A percentile compares a stretch with the other conserved stretches of the same genome.
Evolutionary conservation across 805 yeast genomes (phyloP).

Genomic region (Cyberlindnera amylophila): DNA sequence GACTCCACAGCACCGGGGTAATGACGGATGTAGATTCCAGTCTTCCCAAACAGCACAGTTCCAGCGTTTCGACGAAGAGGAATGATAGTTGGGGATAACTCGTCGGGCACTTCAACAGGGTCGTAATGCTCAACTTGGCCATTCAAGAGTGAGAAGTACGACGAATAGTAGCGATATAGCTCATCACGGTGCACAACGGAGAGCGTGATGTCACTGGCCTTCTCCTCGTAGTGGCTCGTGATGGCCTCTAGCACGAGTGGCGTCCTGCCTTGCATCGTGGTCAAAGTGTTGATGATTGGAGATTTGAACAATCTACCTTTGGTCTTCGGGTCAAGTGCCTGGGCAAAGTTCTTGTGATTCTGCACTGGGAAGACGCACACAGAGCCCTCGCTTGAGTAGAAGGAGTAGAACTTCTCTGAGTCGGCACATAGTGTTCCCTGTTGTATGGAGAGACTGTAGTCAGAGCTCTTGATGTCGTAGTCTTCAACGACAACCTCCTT

Average conservation of each 20-base stretch:
- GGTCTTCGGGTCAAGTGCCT: conserved; percentile 8
- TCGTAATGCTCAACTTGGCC: conserved; percentile 3
- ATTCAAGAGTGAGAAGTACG: conserved; percentile 10
- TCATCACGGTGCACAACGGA: conserved; percentile 19
- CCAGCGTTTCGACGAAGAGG: conserved; percentile 11
- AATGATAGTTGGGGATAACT: conserved; percentile 8
- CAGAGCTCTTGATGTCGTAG: conserved; percentile 10
- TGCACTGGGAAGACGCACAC: conserved; percentile 11
- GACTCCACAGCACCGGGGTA: conserved; percentile 4
- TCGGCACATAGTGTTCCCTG: conserved; percentile 17
- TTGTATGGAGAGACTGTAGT: conserved; percentile 8
- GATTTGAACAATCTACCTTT: conserved; percentile 12
- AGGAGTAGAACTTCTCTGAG: conserved; percentile 10
- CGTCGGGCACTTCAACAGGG: conserved; percentile 11
- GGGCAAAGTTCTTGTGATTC: conserved; percentile 15
- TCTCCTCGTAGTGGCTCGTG: conserved; percentile 10
- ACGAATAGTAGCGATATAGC: conserved; percentile 12
- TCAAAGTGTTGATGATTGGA: conserved; percentile 14
- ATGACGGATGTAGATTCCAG: conserved; percentile 13
- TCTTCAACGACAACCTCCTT: conserved; percentile 14
- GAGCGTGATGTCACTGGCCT: conserved; percentile 5
- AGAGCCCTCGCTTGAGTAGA: conserved; percentile 20
- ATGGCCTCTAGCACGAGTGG: conserved; percentile 18
- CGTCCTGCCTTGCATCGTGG: conserved; percentile 17
- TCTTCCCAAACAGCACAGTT: conserved; percentile 14